Evolutionary conservation across 2,329 filamentous ascomycete species (phyloP).

Genomic region (Graphilbum fragrans): DNA sequence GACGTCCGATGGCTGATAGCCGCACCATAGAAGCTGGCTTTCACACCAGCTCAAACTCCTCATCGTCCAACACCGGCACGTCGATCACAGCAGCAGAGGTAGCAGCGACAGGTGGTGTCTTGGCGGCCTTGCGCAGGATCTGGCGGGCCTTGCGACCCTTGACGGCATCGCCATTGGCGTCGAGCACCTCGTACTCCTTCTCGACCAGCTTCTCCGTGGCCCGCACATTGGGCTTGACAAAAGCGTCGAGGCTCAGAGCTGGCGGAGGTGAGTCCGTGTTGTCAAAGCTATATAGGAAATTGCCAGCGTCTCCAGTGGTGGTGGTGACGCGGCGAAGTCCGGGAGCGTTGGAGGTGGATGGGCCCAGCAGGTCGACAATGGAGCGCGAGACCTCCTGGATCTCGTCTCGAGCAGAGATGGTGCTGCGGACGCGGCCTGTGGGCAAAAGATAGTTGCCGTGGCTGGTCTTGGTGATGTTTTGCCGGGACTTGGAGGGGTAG

Average conservation of each 20-base stretch:
- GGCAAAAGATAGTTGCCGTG: constrained; percentile 26
- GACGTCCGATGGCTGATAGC: too few species aligned
- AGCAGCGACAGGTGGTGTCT: background rate
- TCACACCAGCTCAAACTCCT: constrained; percentile 13
- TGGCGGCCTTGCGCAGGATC: constrained; percentile 21
- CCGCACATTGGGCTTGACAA: constrained; percentile 21
- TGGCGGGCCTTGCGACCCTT: constrained; percentile 30
- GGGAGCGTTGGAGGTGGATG: background rate
- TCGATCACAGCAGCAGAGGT: background rate
- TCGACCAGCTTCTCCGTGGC: constrained; percentile 32
- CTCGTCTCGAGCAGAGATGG: constrained; percentile 20
- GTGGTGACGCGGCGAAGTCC: constrained; percentile 9
- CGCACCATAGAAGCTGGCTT: too few species aligned
- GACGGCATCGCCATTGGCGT: constrained; percentile 29
- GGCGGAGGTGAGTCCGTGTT: constrained; percentile 23
- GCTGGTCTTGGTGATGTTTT: constrained; percentile 10
- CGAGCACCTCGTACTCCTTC: constrained; percentile 35
- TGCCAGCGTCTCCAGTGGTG: constrained; percentile 13
- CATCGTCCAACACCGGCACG: constrained; percentile 8
- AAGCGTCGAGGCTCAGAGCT: constrained; percentile 24
- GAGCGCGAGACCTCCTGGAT: constrained; percentile 23
- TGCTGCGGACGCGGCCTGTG: background rate
- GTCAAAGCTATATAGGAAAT: constrained; percentile 32
- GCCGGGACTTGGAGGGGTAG: too few species aligned
- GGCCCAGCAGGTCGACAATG: constrained; percentile 18